phyloP scores from a whole-genome alignment of 768 basidiomycete genomes.

The Macrocybe gigantea region DNA sequence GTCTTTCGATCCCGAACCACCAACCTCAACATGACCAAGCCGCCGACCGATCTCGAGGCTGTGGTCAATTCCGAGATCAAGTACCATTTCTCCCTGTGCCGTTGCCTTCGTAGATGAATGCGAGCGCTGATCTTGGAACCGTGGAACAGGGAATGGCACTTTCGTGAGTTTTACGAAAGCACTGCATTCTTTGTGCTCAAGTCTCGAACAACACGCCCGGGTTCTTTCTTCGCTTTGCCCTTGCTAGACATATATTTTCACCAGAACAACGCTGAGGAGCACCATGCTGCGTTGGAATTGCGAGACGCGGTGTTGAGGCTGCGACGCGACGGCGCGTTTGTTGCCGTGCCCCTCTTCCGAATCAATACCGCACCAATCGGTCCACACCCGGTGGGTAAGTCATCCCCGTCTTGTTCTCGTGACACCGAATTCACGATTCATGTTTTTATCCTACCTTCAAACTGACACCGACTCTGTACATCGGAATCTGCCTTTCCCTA shows the following conservation, averaged over 20 bases:
- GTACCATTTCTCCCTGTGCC: constrained; percentile 21
- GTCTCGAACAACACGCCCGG: background rate
- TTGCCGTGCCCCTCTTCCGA: constrained; percentile 70
- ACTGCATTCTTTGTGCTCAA: background rate
- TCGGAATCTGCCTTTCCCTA: no score
- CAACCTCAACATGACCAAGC: constrained; percentile 6
- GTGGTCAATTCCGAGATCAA: constrained; percentile 61
- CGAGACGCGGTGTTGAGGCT: constrained; percentile 68
- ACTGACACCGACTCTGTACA: no score
- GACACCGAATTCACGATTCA: background rate
- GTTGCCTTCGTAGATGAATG: background rate
- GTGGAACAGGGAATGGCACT: constrained; percentile 66
- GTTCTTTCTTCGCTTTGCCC: background rate
- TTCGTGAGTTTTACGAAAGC: constrained; percentile 42
- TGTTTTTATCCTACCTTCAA: no score
- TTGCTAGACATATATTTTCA: constrained; percentile 75
- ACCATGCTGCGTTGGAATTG: constrained; percentile 59
- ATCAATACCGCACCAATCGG: constrained; percentile 68
- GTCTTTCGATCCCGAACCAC: background rate
- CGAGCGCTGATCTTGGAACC: background rate
- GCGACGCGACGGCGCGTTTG: constrained; percentile 70
- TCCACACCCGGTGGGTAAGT: constrained; percentile 70
- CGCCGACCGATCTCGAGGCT: constrained; percentile 41
- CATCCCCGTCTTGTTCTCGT: background rate
- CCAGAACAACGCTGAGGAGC: constrained; percentile 56